Evolutionary conservation across 2,329 filamentous ascomycete species (phyloP), one percentile per base, ranked within the genome.

Genomic region (Clarireedia sp.): DNA sequence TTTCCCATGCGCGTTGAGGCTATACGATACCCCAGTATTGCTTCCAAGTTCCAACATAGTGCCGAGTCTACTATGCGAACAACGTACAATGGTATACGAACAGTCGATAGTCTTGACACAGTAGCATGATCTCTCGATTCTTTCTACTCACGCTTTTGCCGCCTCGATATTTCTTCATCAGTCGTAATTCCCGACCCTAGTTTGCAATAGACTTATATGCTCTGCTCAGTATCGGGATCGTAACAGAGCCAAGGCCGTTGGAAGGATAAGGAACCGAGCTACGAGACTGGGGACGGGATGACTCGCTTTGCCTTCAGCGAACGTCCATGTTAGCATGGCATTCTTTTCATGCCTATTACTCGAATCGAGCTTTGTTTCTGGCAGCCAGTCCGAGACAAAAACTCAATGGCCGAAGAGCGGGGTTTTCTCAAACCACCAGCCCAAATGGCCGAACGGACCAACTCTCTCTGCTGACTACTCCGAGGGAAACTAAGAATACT

Each of bases 121-220:
- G 16, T 21, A 5, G 6, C 36, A 38, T 24, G 21, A 14, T 21
- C 21, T 23, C 7, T 44, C 38, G 37, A 48, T 54, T 37, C 43
- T 48, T n/a, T 45, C 38, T 57, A 14, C 57, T 62, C 62, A 63
- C 64, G 64, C 64, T 56, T 52, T 60, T 62, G 61, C 64, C 63
- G 63, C 64, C 59, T 59, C 33, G 55, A 62, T 51, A 52, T 55
- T 46, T 33, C 36, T 38, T 16, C 17, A 41, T 37, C 29, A 29
- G 48, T 37, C 38, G 9, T 45, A 21, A 14, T 21, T 45, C 12
- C 54, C 48, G 48, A 46, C n/a, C 48, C 48, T 55, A 54, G 41
- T 12, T 41, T 41, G 14, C 17, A 48, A 36, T 33, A 49, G 12
- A 48, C 17, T 14, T 33, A 16, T 49, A 23, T 40, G 38, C 24